A percentile compares a stretch with the other conserved stretches of the same genome.
Evolutionary conservation across 768 basidiomycete genomes (phyloP).

Genomic region (Phanerochaete sordida): DNA sequence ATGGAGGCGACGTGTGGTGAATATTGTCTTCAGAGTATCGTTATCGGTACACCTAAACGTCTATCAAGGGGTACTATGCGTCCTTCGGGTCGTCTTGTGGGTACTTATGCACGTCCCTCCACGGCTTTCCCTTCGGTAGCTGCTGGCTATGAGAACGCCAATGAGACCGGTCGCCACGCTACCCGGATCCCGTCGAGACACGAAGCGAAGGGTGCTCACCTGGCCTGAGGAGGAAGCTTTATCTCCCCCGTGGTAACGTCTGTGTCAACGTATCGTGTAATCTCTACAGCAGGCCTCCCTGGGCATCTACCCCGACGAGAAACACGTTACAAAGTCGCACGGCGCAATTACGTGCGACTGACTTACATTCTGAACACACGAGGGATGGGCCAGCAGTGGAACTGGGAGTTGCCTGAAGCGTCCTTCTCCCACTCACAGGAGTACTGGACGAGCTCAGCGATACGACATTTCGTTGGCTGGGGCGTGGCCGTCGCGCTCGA

Average conservation of each 20-base stretch:
- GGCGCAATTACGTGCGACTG: constrained; percentile 8
- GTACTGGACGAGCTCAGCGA: constrained; percentile 73
- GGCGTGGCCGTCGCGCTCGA: constrained; percentile 2
- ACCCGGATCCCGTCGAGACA: background rate
- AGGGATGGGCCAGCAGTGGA: constrained; percentile 70
- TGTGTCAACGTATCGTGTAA: constrained; percentile 13
- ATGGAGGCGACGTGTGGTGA: background rate
- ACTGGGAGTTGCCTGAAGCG: constrained; percentile 22
- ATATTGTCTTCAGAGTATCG: background rate
- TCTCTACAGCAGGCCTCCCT: constrained; percentile 49
- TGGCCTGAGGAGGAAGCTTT: constrained; percentile 9
- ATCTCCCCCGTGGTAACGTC: constrained; percentile 11
- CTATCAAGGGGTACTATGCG: background rate
- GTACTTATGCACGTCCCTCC: constrained; percentile 16
- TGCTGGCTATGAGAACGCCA: constrained; percentile 11
- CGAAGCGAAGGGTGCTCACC: background rate
- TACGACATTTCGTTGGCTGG: constrained; percentile 41
- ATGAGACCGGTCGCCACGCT: background rate
- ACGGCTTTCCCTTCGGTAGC: constrained; percentile 20
- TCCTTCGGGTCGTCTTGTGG: background rate
- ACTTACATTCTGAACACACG: constrained; percentile 72
- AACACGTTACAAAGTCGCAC: background rate
- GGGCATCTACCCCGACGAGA: constrained; percentile 49
- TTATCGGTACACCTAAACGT: background rate
- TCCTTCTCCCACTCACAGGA: constrained; percentile 46